Conservation (phyloP, 257 asterid species). For the Scutellaria minor region DNA sequence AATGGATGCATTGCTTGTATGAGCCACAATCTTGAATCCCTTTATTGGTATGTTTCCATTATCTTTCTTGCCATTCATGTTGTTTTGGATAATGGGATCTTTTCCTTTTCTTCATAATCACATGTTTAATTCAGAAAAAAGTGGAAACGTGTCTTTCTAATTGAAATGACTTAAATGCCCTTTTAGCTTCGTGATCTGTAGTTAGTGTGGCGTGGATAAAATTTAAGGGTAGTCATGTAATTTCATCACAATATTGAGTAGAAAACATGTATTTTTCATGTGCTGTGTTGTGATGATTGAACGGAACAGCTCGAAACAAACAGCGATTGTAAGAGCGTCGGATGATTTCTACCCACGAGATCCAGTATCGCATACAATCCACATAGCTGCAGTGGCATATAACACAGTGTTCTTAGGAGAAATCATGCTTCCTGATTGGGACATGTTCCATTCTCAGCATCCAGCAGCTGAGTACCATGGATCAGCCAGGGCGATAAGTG, state of each 20-base stretch:
- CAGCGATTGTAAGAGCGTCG: conserved; percentile 79
- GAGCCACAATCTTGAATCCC: conserved; percentile 89
- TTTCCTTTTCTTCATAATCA: too few species aligned
- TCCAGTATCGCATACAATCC: conserved; percentile 81
- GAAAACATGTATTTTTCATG: background rate
- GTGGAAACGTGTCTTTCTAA: too few species aligned
- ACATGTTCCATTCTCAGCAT: conserved; percentile 90
- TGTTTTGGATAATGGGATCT: too few species aligned
- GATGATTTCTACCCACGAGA: conserved; percentile 88
- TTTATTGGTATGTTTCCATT: conserved; percentile 60
- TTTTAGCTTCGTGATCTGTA: too few species aligned
- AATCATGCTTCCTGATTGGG: conserved; percentile 90
- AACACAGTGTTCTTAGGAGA: conserved; percentile 80
- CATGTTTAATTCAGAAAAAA: too few species aligned
- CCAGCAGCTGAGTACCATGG: conserved; percentile 90
- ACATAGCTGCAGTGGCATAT: conserved; percentile 82
- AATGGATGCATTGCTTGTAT: conserved; percentile 93
- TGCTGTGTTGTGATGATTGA: conserved; percentile 3
- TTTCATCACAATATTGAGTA: too few species aligned
- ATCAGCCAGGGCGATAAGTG: conserved; percentile 85
- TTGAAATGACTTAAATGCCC: too few species aligned
- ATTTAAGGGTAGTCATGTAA: too few species aligned
- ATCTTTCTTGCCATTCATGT: background rate
- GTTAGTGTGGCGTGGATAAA: too few species aligned
- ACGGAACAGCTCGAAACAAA: conserved; percentile 79